Percentiles rank a stretch among this genome's conserved stretches.
These are phyloP conservation scores for Kazachstania taianensis DNA, from an alignment of 805 yeast genomes.

Conservation along the genomic window DNA sequence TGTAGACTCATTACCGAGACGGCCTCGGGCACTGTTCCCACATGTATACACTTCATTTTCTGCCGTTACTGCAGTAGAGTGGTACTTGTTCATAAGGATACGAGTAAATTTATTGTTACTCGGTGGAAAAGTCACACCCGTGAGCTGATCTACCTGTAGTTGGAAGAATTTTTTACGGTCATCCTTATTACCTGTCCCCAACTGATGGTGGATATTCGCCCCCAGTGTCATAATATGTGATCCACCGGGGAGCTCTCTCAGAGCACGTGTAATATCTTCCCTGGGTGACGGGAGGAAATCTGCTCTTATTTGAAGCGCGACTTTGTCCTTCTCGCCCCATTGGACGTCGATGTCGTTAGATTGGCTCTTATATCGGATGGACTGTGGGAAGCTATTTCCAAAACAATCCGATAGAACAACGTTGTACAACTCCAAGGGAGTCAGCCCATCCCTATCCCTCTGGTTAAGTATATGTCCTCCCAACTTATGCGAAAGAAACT, in stretches of 20 bases:
- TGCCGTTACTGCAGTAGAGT: conserved; percentile 49
- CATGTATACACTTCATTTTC: conserved; percentile 45
- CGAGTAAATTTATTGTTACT: conserved; percentile 31
- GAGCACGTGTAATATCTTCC: background rate
- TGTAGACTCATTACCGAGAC: conserved; percentile 50
- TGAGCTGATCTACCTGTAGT: conserved; percentile 28
- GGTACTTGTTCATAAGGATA: conserved; percentile 51
- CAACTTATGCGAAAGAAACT: conserved; percentile 12
- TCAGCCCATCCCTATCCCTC: conserved; percentile 60
- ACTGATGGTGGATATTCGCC: conserved; percentile 46
- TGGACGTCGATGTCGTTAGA: background rate
- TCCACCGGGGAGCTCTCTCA: conserved; percentile 36
- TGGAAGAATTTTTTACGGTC: conserved; percentile 38
- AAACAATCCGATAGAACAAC: background rate
- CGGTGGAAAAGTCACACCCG: conserved; percentile 4
- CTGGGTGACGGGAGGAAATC: background rate
- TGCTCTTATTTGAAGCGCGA: conserved; percentile 1
- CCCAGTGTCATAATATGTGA: conserved; percentile 55
- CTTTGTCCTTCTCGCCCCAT: conserved; percentile 4
- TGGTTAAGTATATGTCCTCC: conserved; percentile 29
- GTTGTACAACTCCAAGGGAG: conserved; percentile 58
- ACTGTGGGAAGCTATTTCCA: conserved; percentile 2
- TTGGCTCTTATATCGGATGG: background rate
- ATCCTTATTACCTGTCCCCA: conserved; percentile 59
- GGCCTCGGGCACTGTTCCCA: conserved; percentile 62